Percentiles rank a stretch among this genome's conserved stretches.
phyloP scores from a whole-genome alignment of 164 flowering plant genomes.

The Aristolochia californica region DNA sequence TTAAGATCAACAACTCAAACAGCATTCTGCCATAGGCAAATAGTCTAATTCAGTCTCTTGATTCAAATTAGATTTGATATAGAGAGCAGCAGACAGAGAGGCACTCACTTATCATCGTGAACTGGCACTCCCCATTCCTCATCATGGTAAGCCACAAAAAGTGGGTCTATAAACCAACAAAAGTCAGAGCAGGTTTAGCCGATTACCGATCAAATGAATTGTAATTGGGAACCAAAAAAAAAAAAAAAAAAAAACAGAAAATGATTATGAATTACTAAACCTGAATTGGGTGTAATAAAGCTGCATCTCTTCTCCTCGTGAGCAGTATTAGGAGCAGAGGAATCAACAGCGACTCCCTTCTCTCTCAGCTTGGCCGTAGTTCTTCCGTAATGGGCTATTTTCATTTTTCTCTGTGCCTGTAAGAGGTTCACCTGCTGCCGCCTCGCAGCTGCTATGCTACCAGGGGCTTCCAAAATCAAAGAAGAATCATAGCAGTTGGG shows the following conservation, averaged over 20 bases:
- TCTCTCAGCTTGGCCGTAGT: slow-evolving; percentile 42
- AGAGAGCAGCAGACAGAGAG: slow-evolving; percentile 9
- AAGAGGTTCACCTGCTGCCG: slow-evolving; percentile 59
- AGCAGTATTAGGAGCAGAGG: slow-evolving; percentile 1
- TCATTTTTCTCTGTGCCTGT: slow-evolving; percentile 66
- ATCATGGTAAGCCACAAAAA: slow-evolving; percentile 84
- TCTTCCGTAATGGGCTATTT: slow-evolving; percentile 85
- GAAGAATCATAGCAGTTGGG: slow-evolving; percentile 25
- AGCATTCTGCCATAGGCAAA: slow-evolving; percentile 37
- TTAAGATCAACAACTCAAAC: slow-evolving; percentile 70
- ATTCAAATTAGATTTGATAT: too few relatives aligned
- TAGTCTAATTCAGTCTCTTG: background rate
- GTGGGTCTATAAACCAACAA: slow-evolving; percentile 43
- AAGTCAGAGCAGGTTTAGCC: background rate
- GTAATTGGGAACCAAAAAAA: too few relatives aligned
- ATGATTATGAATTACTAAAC: slow-evolving; percentile 16
- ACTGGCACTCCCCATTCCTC: slow-evolving; percentile 96
- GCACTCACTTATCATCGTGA: slow-evolving; percentile 69
- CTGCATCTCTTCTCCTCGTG: slow-evolving; percentile 60
- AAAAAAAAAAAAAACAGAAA: too few relatives aligned
- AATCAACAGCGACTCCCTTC: slow-evolving; percentile 26
- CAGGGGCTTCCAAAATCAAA: slow-evolving; percentile 50
- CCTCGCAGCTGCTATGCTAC: slow-evolving; percentile 76
- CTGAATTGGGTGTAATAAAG: slow-evolving; percentile 79
- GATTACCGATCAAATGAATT: too few relatives aligned